A percentile compares a stretch with the other conserved stretches of the same genome.
These are phyloP conservation scores for Trichoderma gracile DNA, from an alignment of 2,329 filamentous ascomycete species.

Conservation along the genomic window DNA sequence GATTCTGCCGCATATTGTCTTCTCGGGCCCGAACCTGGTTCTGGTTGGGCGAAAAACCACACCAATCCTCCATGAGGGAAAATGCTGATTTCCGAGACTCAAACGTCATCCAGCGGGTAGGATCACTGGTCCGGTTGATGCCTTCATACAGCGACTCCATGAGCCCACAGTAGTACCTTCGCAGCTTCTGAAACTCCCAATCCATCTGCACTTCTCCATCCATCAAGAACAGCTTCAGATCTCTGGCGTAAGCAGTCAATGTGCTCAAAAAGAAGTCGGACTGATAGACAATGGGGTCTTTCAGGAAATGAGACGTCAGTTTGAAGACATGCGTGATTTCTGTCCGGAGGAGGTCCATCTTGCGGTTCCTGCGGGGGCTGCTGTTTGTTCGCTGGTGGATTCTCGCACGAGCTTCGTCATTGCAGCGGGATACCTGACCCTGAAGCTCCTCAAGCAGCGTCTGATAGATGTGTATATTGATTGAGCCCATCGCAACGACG, in stretches of 20 bases:
- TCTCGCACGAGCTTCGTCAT: conserved; percentile 81
- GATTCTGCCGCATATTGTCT: conserved; percentile 81
- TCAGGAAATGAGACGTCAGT: conserved; percentile 85
- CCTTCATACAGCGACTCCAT: conserved; percentile 92
- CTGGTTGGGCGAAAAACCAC: conserved; percentile 92
- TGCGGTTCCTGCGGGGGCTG: conserved; percentile 75
- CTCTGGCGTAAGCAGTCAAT: conserved; percentile 84
- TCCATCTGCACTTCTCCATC: conserved; percentile 93
- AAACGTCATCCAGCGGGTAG: conserved; percentile 94
- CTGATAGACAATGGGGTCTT: conserved; percentile 72
- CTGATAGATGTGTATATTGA: conserved; percentile 91
- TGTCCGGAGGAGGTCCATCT: conserved; percentile 83
- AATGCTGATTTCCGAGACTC: conserved; percentile 95
- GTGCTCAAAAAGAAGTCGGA: conserved; percentile 92
- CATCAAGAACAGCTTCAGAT: conserved; percentile 90
- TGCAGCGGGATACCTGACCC: conserved; percentile 80
- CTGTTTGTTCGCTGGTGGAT: conserved; percentile 86
- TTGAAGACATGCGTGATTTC: conserved; percentile 97
- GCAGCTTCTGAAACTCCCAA: conserved; percentile 87
- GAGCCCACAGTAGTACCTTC: conserved; percentile 90
- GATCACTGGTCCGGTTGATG: conserved; percentile 80
- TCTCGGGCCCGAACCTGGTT: conserved; percentile 77
- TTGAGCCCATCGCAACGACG: conserved; percentile 87
- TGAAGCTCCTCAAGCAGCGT: conserved; percentile 88
- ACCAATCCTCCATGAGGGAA: conserved; percentile 98